phyloP scores from a whole-genome alignment of 2,329 filamentous ascomycete species.

The Raffaelea arxii region DNA sequence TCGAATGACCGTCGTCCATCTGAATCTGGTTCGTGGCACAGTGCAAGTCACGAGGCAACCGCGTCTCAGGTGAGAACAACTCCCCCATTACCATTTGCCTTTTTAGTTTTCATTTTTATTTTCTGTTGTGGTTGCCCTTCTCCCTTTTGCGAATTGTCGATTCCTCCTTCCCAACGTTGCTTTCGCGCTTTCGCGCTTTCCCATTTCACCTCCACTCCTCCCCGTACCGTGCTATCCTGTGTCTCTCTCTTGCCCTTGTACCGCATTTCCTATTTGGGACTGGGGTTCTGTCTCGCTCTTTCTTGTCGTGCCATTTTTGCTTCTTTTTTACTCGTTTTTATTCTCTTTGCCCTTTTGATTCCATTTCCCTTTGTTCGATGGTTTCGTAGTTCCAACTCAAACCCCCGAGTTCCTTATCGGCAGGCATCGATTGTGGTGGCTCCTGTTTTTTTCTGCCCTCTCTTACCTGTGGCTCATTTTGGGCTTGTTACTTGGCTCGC shows the following conservation, averaged over 20 bases:
- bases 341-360: background rate
- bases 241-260: background rate
- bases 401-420: slow-evolving; percentile 1
- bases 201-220: no score
- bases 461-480: background rate
- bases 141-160: background rate
- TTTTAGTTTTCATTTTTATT: background rate
- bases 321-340: background rate
- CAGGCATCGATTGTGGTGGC: background rate
- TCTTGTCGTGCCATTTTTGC: background rate
- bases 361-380: background rate
- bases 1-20: slow-evolving; percentile 34
- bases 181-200: background rate
- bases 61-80: slow-evolving; percentile 35
- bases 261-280: background rate
- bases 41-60: slow-evolving; percentile 27
- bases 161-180: background rate
- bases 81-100: background rate
- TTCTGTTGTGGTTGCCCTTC: background rate
- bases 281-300: no score
- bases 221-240: background rate
- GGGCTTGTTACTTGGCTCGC: slow-evolving; percentile 3
- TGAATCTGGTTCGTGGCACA: slow-evolving; percentile 35
- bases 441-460: slow-evolving; percentile 3
- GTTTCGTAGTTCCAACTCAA: background rate